Evolutionary conservation across 1,284 basidiomycete genomes (phyloP).

Genomic region (Marasmius oreades): DNA sequence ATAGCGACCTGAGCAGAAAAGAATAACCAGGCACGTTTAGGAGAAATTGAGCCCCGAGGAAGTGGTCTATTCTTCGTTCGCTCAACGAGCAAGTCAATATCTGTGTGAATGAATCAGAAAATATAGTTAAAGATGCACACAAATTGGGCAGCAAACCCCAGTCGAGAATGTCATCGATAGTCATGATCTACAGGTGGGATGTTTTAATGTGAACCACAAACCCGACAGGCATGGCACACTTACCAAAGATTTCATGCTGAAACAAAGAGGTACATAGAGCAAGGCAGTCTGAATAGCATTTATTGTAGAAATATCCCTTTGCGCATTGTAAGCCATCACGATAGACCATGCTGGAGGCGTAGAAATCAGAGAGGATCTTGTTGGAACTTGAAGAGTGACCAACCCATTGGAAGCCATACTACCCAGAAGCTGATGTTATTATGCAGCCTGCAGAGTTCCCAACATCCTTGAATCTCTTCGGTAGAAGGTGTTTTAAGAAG

Average conservation of each 20-base stretch:
- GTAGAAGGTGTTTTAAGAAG: no score
- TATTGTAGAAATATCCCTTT: constrained; percentile 18
- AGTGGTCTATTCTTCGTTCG: constrained; percentile 26
- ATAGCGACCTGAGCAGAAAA: constrained; percentile 23
- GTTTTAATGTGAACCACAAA: no score
- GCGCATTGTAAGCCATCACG: constrained; percentile 26
- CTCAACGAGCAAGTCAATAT: constrained; percentile 26
- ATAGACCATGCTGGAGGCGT: constrained; percentile 28
- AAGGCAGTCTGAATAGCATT: constrained; percentile 15
- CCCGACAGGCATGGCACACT: no score
- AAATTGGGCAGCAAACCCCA: background rate
- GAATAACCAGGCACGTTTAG: constrained; percentile 27
- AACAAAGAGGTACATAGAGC: constrained; percentile 27
- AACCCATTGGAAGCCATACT: constrained; percentile 27
- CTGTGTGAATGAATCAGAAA: background rate
- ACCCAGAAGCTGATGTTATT: constrained; percentile 32
- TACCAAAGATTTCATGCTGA: constrained; percentile 30
- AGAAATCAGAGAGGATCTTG: no score
- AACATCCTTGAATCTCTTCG: constrained; percentile 25
- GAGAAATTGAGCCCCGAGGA: constrained; percentile 27
- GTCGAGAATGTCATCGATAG: constrained; percentile 30
- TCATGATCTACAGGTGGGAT: constrained; percentile 35
- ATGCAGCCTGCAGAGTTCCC: constrained; percentile 27
- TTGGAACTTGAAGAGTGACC: no score
- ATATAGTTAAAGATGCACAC: background rate